Base-by-base conservation (phyloP, 176 grass and related monocot genomes). In the Luzula sylvatica region DNA sequence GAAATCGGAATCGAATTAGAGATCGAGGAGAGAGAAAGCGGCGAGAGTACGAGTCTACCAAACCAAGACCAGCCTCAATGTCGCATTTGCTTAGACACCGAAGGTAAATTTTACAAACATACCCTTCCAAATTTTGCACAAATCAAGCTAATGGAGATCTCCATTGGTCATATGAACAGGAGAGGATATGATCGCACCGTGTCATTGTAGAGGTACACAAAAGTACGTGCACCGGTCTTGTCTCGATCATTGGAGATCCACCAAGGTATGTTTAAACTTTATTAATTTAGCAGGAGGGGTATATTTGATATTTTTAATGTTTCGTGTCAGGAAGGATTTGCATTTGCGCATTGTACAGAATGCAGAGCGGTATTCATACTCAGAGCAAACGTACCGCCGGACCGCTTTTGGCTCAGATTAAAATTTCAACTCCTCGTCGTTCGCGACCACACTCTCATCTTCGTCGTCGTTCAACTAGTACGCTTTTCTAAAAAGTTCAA, bases 211-310 rank as follows among this genome's bases (percentile, higher is more conserved):
- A 66, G 84, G 90, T 47, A 96, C 90, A 60, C 90, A 96, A 50
- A 96, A 96, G 39, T 96, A 82, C 75, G 90, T 96, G 26, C 90
- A 96, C 48, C 65, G 90, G 56, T 79, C 84, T 18, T 96, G 90
- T 67, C 84, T 96, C 58, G 90, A 96, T 68, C 77, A 89, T 44
- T 96, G 90, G 90, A 85, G 90, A 73, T 96, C 90, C 46, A 96
- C 84, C 42, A 96, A 96, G 81, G 90, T 88, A n/a, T n/a, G n/a
- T n/a, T n/a, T n/a, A n/a, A 65, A 19, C 15, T 39, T 27, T 23
- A 61, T 48, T 69, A 18, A 24, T 48, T n/a, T n/a, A n/a, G n/a
- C n/a, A n/a, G n/a, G n/a, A n/a, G n/a, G n/a, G n/a, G n/a, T n/a
- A n/a, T n/a, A n/a, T n/a, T n/a, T n/a, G n/a, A n/a, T n/a, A n/a